Evolutionary conservation across 2,329 filamentous ascomycete species (phyloP).

Genomic region (Penicillium sp.): DNA sequence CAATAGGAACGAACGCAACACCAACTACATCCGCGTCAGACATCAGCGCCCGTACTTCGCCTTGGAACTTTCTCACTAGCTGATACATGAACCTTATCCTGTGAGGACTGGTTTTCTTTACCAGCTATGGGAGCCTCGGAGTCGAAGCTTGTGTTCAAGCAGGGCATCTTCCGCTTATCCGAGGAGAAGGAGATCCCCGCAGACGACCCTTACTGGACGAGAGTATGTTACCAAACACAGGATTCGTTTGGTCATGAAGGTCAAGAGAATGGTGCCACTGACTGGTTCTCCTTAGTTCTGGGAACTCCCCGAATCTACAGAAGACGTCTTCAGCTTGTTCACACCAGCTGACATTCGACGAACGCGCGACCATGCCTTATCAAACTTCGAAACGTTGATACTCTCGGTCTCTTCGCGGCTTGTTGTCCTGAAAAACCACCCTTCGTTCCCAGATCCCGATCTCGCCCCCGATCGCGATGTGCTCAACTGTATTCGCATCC

Average conservation of each 20-base stretch:
- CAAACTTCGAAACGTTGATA: constrained; percentile 87
- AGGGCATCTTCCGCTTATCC: constrained; percentile 95
- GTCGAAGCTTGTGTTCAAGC: constrained; percentile 98
- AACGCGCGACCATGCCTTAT: constrained; percentile 78
- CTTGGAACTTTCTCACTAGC: not conserved
- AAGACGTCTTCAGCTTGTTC: constrained; percentile 96
- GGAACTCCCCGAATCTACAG: constrained; percentile 91
- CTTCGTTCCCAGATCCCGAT: constrained; percentile 84
- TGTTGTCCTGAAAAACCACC: constrained; percentile 79
- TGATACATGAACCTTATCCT: constrained; percentile 28
- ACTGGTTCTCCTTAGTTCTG: constrained; percentile 69
- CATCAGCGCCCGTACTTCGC: not conserved
- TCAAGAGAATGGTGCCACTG: constrained; percentile 16
- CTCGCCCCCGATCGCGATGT: constrained; percentile 80
- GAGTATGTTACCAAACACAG: constrained; percentile 58
- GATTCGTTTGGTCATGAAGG: no score
- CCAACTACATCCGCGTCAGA: not conserved
- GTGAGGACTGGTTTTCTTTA: constrained; percentile 28
- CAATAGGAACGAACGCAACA: constrained; percentile 8
- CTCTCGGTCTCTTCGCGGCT: constrained; percentile 80
- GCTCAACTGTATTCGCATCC: constrained; percentile 90
- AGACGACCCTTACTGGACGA: constrained; percentile 89
- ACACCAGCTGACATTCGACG: constrained; percentile 84
- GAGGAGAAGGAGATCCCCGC: constrained; percentile 84
- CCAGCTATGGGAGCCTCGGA: constrained; percentile 88